phyloP scores from a whole-genome alignment of 2,329 filamentous ascomycete species.

The Pyricularia grisea region DNA sequence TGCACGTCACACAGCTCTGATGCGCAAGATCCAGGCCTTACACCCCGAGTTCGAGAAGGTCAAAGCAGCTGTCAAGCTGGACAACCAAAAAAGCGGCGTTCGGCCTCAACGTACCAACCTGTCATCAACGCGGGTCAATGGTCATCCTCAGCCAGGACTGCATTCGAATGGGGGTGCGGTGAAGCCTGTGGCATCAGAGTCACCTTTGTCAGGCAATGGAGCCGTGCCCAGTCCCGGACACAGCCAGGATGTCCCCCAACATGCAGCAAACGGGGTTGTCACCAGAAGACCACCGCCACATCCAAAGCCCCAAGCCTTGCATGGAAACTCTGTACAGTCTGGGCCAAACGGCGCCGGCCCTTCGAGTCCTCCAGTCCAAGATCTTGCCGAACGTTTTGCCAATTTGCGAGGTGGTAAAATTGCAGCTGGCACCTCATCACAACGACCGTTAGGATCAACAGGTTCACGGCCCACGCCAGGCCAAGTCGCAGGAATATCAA shows the following conservation, averaged over 20 bases:
- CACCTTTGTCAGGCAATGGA: background rate
- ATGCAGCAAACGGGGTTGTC: background rate
- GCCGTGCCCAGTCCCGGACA: background rate
- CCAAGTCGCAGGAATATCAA: background rate
- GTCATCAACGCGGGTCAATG: conserved; percentile 4
- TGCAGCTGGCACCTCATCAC: conserved; percentile 22
- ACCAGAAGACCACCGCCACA: conserved; percentile 38
- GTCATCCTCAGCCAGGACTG: background rate
- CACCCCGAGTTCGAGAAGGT: conserved; percentile 44
- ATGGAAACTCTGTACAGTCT: conserved; percentile 43
- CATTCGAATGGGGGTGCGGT: background rate
- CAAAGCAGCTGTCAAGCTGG: conserved; percentile 50
- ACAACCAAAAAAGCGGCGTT: conserved; percentile 54
- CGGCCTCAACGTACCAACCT: conserved; percentile 25
- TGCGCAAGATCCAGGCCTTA: conserved; percentile 38
- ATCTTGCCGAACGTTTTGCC: conserved; percentile 48
- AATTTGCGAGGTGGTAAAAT: conserved; percentile 34
- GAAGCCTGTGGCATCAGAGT: background rate
- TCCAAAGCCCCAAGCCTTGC: conserved; percentile 59
- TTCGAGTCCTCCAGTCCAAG: conserved; percentile 19
- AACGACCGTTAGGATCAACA: conserved; percentile 16
- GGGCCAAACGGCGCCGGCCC: background rate
- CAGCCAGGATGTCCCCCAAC: conserved; percentile 16
- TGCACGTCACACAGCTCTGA: conserved; percentile 38
- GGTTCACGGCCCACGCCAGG: conserved; percentile 21